Conservation (phyloP, 805 yeast genomes). For the Candida qinlingensis region DNA sequence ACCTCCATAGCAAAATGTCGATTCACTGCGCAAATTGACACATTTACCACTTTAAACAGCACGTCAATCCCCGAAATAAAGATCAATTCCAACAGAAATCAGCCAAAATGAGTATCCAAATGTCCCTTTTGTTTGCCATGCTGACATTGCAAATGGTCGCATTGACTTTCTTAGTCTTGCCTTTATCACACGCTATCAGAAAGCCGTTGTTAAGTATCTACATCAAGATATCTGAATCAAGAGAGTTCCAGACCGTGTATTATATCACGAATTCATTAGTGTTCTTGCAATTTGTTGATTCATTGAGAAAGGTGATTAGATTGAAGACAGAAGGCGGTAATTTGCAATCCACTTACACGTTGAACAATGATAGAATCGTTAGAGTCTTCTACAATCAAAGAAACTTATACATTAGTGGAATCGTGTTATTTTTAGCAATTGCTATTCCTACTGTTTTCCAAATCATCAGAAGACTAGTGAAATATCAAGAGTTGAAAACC, state of each 20-base stretch:
- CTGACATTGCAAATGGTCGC: constrained; percentile 48
- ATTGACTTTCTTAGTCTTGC: constrained; percentile 44
- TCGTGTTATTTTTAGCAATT: constrained; percentile 48
- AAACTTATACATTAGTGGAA: constrained; percentile 58
- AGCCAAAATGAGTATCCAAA: constrained; percentile 19
- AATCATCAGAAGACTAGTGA: constrained; percentile 47
- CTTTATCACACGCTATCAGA: constrained; percentile 48
- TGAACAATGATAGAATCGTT: constrained; percentile 48
- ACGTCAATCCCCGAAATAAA: no score
- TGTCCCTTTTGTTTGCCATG: constrained; percentile 35
- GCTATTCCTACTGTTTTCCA: constrained; percentile 51
- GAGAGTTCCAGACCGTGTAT: constrained; percentile 41
- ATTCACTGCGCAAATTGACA: no score
- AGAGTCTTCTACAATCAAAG: constrained; percentile 59
- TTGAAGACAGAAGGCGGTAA: constrained; percentile 22
- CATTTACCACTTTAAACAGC: no score
- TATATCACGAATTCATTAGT: constrained; percentile 38
- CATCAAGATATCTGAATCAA: constrained; percentile 29
- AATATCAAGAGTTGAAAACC: constrained; percentile 34
- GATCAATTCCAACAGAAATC: neutral
- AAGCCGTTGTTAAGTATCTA: constrained; percentile 35
- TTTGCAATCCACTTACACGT: constrained; percentile 19
- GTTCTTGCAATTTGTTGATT: constrained; percentile 47
- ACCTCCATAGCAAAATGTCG: no score
- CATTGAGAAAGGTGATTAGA: constrained; percentile 39